These are phyloP conservation scores for Mucor saturninus DNA, from an alignment of 371 early-diverging fungal species.

Conservation along the genomic window DNA sequence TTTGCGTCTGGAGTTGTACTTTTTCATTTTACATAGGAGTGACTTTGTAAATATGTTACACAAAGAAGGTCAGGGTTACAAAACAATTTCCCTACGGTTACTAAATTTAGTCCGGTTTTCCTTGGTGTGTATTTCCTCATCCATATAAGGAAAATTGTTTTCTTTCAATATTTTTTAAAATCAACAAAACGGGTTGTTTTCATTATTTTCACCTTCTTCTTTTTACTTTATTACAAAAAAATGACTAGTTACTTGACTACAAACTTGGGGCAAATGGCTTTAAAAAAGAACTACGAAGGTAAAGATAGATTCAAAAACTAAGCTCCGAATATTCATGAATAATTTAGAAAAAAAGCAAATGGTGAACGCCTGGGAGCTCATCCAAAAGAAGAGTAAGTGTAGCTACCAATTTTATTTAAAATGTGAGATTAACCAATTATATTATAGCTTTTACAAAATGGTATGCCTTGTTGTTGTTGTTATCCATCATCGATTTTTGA, in stretches of 20 bases:
- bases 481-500: slow-evolving; percentile 30
- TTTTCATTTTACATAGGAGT: too few species aligned
- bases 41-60: too few species aligned
- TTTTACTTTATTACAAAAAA: neutral
- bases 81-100: too few species aligned
- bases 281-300: slow-evolving; percentile 26
- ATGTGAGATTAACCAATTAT: neutral
- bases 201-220: neutral
- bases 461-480: neutral
- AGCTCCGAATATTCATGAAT: slow-evolving; percentile 15
- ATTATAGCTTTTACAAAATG: slow-evolving; percentile 82
- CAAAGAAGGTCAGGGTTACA: too few species aligned
- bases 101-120: too few species aligned
- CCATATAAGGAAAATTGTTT: slow-evolving; percentile 16
- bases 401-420: neutral
- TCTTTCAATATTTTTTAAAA: slow-evolving; percentile 4
- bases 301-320: slow-evolving; percentile 3
- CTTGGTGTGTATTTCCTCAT: slow-evolving; percentile 7
- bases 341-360: slow-evolving; percentile 45
- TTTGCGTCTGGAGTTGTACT: too few species aligned
- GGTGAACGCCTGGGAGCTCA: slow-evolving; percentile 84
- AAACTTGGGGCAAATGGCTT: slow-evolving; percentile 10
- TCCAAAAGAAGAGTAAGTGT: slow-evolving; percentile 86
- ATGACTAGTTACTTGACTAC: slow-evolving; percentile 14
- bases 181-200: slow-evolving; percentile 3